Evolutionary conservation across 192 early-diverging fungal species (phyloP), one percentile per base, ranked within the genome.

Genomic region (Linnemannia schmuckeri): DNA sequence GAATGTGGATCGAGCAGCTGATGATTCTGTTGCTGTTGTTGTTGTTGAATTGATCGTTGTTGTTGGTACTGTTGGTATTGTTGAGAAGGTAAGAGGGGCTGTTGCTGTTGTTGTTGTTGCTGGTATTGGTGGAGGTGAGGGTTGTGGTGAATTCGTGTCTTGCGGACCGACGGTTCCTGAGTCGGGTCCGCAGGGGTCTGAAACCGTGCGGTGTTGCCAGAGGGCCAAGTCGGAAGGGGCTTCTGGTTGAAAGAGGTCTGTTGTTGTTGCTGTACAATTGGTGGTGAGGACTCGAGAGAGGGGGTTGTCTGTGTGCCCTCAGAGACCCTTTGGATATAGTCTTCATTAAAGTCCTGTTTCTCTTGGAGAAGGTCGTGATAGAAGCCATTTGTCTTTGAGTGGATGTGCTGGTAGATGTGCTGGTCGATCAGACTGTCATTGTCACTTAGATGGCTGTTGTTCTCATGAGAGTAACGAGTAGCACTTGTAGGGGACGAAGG

Each of bases 271-370:
- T 61, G 78, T 70, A 68, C 17, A 46, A 6, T 61, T 63, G 75
- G 75, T 66, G 52, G 74, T 17, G 20, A 54, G 49, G 27, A 37
- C 20, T 68, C 30, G 44, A 47, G 33, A 8, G 75, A 22, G 38
- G 54, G 63, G 30, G 24, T 77, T 33, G 79, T 74, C 61, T 81
- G 79, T 6, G 79, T 80, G 72, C 79, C 72, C 54, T 80, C 79
- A 80, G 79, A 80, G 72, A 69, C 27, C 27, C 42, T 57, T n/a
- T 74, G 72, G 22, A 81, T 13, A 41, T 66, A 74, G 42, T 33
- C 30, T 44, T 55, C 52, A 37, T 54, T 38, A 27, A 24, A 33
- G 40, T 27, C 9, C 33, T 75, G 47, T 30, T 76, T 55, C 33
- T 63, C 38, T 33, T 63, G 76, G 63, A 63, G 40, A 52, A 73